A percentile compares a stretch with the other conserved stretches of the same genome.
Conservation (phyloP, 495 filamentous ascomycete species). For the Cercophora sp. region DNA sequence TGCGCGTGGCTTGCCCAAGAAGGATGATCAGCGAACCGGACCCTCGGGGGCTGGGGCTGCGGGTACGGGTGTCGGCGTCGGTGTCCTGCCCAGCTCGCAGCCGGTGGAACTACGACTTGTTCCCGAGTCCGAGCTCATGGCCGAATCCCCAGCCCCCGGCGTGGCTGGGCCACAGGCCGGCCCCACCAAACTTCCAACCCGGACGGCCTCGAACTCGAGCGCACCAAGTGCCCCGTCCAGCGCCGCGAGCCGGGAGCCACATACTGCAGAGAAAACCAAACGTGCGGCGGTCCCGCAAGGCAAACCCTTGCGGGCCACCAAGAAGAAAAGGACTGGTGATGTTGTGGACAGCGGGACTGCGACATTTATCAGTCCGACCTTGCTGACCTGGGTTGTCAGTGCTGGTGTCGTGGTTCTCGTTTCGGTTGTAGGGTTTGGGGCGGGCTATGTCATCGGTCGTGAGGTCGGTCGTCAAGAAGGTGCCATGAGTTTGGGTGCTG, state of each 20-base stretch:
- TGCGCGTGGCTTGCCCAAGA: conserved; percentile 74
- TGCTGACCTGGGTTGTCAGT: conserved; percentile 87
- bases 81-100: conserved; percentile 45
- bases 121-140: conserved; percentile 69
- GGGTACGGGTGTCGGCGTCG: conserved; percentile 23
- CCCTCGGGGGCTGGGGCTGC: conserved; percentile 16
- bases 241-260: conserved; percentile 35
- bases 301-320: conserved; percentile 40
- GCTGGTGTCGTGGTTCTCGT: conserved; percentile 91
- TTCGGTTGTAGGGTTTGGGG: conserved; percentile 86
- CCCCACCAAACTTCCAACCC: conserved; percentile 22
- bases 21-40: conserved; percentile 31
- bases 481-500: conserved; percentile 25
- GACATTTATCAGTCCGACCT: conserved; percentile 58
- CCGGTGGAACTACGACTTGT: conserved; percentile 61
- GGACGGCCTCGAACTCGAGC: conserved; percentile 32
- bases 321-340: conserved; percentile 49
- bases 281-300: conserved; percentile 40
- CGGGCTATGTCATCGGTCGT: conserved; percentile 82
- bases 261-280: conserved; percentile 48
- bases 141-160: conserved; percentile 25
- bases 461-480: conserved; percentile 72
- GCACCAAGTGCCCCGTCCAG: conserved; percentile 28
- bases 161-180: conserved; percentile 11
- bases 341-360: conserved; percentile 6